Evolutionary conservation across 371 early-diverging fungal species (phyloP), one percentile per base, ranked within the genome.

Genomic region (Mucor lusitanicus): DNA sequence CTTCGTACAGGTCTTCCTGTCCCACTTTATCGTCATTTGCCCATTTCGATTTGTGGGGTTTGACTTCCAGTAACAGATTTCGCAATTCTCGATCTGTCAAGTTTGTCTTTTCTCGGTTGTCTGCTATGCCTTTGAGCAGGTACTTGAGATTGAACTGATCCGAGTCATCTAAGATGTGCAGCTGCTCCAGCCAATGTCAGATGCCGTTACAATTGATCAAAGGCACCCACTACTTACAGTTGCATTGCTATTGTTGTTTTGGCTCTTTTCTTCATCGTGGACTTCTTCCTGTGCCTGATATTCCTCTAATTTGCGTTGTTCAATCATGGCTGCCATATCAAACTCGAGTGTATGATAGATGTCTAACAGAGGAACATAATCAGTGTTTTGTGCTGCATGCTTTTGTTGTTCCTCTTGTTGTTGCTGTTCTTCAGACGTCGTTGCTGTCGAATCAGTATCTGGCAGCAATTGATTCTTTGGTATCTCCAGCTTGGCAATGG

Each of bases 1-100:
- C 91, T 62, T 93, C 94, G 68, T 96, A 96, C 12, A 97, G 78
- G 70, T 93, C 91, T 58, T 94, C 97, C 74, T 95, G 98, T 0
- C 94, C 94, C 33, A 92, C 82, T 28, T 87, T 87, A 50, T 93
- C 92, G 42, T 93, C 91, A 64, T 87, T 91, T 1, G 92, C 90
- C 95, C 95, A 95, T 82, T 95, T 95, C 27, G 94, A 91, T 63
- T 90, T 85, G 71, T 89, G 90, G 7, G 94, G 94, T 37, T 91
- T 88, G 5, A 94, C 89, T 58, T 94, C 94, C 1, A 88, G 86
- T 19, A 96, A 72, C 6, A 95, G 72, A 39, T 84, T 80, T 61
- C 89, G 80, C 17, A 96, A 73, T 68, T 92, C 93, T 11, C 88
- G 83, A 59, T 91, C 90, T 15, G 87, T 79, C 53, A 91, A 71